Evolutionary conservation across 768 basidiomycete genomes (phyloP), one percentile per base, ranked within the genome.

Genomic region (Mycena filopes): DNA sequence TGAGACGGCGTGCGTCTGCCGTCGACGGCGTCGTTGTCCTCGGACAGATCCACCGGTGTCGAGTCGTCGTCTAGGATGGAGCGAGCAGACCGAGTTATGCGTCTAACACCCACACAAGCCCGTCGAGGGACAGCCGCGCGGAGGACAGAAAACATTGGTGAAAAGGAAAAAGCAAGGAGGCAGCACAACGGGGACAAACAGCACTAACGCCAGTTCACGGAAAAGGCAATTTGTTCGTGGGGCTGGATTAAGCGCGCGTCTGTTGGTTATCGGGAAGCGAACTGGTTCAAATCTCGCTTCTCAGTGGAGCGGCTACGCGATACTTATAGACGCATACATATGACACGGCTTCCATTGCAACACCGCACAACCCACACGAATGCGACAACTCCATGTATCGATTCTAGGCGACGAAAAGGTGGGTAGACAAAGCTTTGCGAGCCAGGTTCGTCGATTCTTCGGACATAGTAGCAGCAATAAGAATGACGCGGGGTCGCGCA

Each of bases 61-160:
- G 77, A 74, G 72, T 83, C 77, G 72, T 85, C 84, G 64, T 84
- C 82, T 63, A 86, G 79, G 68, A 86, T 81, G 38, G 85, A 83
- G 38, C 73, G 77, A 13, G 83, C 68, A 20, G 64, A 66, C 12
- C 68, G 63, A 16, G 64, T 49, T 4, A 4, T 26, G 20, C 29
- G 26, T 13, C 61, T 36, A 7, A 42, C 28, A 4, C 33, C 40
- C 4, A 26, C 26, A 33, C 46, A 26, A 11, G 2, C 33, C 10
- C 7, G 33, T 42, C 36, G 26, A 4, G 48, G 18, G 3, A 23
- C 42, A n/a, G 38, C 10, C 16, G 36, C 3, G 55, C 55, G 50
- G n/a, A 58, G 16, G 23, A 43, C 41, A 47, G 41, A 65, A 59
- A 59, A 53, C 63, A 65, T 65, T n/a, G 8, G 11, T 11, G 33